These are phyloP conservation scores for Xylaria intraflava DNA, from an alignment of 495 filamentous ascomycete species.

Conservation along the genomic window DNA sequence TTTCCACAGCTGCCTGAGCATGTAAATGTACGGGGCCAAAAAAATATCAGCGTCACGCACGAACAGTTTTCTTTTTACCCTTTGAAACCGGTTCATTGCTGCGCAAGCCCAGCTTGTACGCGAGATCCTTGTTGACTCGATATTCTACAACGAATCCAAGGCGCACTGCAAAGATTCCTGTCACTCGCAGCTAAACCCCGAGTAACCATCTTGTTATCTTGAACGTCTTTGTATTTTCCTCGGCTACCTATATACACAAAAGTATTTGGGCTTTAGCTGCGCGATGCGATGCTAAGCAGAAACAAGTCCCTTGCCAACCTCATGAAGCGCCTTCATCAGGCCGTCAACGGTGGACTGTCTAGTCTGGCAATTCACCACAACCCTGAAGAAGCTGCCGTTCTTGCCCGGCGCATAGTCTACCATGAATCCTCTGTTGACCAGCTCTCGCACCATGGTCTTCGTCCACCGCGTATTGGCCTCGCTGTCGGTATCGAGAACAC, in stretches of 20 bases:
- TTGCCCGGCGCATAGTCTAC: slow-evolving; percentile 82
- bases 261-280: not conserved
- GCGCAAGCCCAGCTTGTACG: too few relatives aligned
- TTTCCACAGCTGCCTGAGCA: too few relatives aligned
- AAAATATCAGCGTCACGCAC: too few relatives aligned
- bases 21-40: too few relatives aligned
- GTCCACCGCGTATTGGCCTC: slow-evolving; percentile 66
- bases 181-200: too few relatives aligned
- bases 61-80: too few relatives aligned
- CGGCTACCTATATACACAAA: not conserved
- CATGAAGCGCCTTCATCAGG: slow-evolving; percentile 65
- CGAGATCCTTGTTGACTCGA: too few relatives aligned
- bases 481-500: slow-evolving; percentile 42
- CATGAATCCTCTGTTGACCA: slow-evolving; percentile 80
- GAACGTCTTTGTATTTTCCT: not conserved
- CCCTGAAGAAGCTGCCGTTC: slow-evolving; percentile 77
- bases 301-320: slow-evolving; percentile 49
- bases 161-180: too few relatives aligned
- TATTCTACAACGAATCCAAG: too few relatives aligned
- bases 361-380: slow-evolving; percentile 77
- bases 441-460: slow-evolving; percentile 52
- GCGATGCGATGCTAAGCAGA: not conserved
- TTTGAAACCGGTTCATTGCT: too few relatives aligned
- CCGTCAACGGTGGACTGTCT: slow-evolving; percentile 66
- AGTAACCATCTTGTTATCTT: too few relatives aligned